A percentile compares a stretch with the other conserved stretches of the same genome.
Evolutionary conservation across 2,329 filamentous ascomycete genomes (phyloP).

Genomic region (Ophiosphaerella korrae): DNA sequence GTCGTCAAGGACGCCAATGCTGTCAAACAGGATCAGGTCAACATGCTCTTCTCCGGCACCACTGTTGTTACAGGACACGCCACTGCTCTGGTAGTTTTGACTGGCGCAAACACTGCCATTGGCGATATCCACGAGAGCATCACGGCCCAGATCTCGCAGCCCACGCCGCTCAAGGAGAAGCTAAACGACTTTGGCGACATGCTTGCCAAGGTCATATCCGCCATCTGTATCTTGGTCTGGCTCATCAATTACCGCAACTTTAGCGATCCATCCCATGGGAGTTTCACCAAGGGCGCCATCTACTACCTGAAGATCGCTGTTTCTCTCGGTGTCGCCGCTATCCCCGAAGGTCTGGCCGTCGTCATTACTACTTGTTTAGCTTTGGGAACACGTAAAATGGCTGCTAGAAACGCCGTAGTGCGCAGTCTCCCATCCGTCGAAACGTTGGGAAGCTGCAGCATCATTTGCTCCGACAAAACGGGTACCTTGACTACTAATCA

Average conservation of each 20-base stretch:
- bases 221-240: constrained; percentile 96
- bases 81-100: constrained; percentile 86
- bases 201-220: constrained; percentile 96
- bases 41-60: constrained; percentile 98
- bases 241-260: constrained; percentile 98
- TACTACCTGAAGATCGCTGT: constrained; percentile 99
- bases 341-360: constrained; percentile 94
- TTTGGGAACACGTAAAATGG: constrained; percentile 97
- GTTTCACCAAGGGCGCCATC: constrained; percentile 95
- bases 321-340: constrained; percentile 95
- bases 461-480: constrained; percentile 99
- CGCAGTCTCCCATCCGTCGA: constrained; percentile 95
- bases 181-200: constrained; percentile 96
- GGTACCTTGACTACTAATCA: constrained; percentile 98
- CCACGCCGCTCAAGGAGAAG: constrained; percentile 97
- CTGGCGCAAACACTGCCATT: constrained; percentile 89
- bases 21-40: constrained; percentile 96
- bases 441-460: constrained; percentile 97
- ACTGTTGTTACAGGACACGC: constrained; percentile 95
- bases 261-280: constrained; percentile 89
- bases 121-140: constrained; percentile 99
- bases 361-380: constrained; percentile 99
- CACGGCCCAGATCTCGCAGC: constrained; percentile 94
- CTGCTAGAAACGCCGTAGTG: constrained; percentile 96
- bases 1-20: constrained; percentile 77